Percentiles rank a stretch among this genome's conserved stretches.
Evolutionary conservation across 805 yeast species (phyloP).

Genomic region (Candida jianshihensis): DNA sequence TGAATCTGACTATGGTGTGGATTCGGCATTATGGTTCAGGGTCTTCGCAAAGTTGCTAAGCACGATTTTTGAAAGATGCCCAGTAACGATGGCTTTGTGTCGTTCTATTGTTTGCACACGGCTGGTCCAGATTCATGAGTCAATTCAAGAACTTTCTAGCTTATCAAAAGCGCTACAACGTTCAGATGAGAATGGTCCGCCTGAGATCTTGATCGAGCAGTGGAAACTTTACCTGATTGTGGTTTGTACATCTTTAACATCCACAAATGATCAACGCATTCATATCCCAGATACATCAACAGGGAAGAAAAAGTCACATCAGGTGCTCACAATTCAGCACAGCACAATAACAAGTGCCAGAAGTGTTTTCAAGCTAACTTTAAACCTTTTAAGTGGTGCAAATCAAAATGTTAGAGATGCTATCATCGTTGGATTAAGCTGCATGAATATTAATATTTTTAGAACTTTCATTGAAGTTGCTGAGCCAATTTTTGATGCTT

Average conservation of each 20-base stretch:
- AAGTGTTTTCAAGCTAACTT: constrained; percentile 79
- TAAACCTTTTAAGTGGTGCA: constrained; percentile 70
- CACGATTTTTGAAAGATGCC: constrained; percentile 71
- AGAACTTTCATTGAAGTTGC: constrained; percentile 72
- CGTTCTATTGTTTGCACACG: constrained; percentile 87
- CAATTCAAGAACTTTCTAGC: constrained; percentile 48
- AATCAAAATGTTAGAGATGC: constrained; percentile 75
- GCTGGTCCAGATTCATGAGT: constrained; percentile 77
- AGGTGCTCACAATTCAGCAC: constrained; percentile 74
- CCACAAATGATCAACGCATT: constrained; percentile 79
- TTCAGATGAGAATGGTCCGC: constrained; percentile 37
- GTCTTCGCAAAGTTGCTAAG: constrained; percentile 71
- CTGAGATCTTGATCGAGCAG: constrained; percentile 72
- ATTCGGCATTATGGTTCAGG: constrained; percentile 93
- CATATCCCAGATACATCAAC: constrained; percentile 55
- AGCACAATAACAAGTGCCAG: constrained; percentile 90
- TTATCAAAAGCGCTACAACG: constrained; percentile 23
- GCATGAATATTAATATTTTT: constrained; percentile 85
- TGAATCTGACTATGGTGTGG: constrained; percentile 90
- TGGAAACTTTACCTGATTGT: constrained; percentile 87
- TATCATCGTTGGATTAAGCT: constrained; percentile 80
- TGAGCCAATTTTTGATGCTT: constrained; percentile 48
- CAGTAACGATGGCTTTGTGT: constrained; percentile 89
- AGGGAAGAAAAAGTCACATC: constrained; percentile 71
- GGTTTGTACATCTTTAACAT: constrained; percentile 86